A percentile compares a stretch with the other conserved stretches of the same genome.
Evolutionary conservation across 2,329 filamentous ascomycete genomes (phyloP).

Genomic region (Lecanicillium sp.): DNA sequence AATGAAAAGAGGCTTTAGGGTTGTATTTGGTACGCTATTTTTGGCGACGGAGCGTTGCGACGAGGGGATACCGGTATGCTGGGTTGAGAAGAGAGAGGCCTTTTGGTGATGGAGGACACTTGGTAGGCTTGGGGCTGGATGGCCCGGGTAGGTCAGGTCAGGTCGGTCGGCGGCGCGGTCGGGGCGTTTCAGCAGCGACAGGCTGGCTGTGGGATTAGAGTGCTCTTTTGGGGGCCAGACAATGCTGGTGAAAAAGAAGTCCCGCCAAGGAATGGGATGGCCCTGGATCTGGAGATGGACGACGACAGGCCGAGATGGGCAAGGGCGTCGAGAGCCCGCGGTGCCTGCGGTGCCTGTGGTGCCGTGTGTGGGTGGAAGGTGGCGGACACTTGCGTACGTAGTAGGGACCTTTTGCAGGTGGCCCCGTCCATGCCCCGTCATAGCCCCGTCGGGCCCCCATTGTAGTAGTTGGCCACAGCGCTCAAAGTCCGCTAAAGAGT

Average conservation of each 20-base stretch:
- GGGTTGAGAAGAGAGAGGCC: neutral
- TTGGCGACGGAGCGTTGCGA: neutral
- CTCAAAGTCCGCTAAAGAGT: slow-evolving; percentile 2
- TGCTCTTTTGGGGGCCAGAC: slow-evolving; percentile 2
- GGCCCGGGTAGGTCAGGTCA: neutral
- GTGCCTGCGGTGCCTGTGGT: neutral
- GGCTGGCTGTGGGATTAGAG: neutral
- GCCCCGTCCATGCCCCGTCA: no score
- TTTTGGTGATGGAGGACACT: neutral
- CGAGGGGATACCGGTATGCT: no score
- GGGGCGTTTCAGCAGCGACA: neutral
- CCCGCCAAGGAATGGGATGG: slow-evolving; percentile 9
- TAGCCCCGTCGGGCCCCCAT: no score
- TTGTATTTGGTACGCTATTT: neutral
- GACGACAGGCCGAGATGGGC: slow-evolving; percentile 8
- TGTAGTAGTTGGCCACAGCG: neutral
- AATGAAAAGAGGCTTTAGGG: neutral
- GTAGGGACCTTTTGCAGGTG: slow-evolving; percentile 7
- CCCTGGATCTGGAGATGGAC: slow-evolving; percentile 10
- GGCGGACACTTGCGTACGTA: neutral
- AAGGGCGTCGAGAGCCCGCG: no score
- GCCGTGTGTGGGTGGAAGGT: neutral
- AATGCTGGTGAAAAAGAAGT: slow-evolving; percentile 1
- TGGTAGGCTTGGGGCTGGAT: neutral
- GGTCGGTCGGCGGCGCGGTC: neutral